Evolutionary conservation across 108 stramenopile species (phyloP), one percentile per base, ranked within the genome.

Genomic region (Cyclotella cryptica): DNA sequence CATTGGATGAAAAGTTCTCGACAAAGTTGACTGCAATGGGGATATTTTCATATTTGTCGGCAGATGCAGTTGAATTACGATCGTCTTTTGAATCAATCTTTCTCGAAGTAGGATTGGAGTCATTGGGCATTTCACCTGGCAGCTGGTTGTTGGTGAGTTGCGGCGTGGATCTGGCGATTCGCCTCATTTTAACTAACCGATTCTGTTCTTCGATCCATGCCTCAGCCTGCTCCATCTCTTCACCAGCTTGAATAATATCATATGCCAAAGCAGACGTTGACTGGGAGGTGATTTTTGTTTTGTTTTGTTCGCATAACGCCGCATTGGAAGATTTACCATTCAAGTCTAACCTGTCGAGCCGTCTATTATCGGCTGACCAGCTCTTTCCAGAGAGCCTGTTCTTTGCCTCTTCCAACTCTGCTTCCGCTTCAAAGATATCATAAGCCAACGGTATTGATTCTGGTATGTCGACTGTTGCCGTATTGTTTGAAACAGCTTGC

Each of bases 201-300:
- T 76, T 76, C 19, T 76, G 75, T 18, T 76, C 75, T 22, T 45
- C 75, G 1, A 58, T 67, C 75, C 75, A 76, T 42, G 65, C 75
- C 7, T 76, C 71, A 8, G 3, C 29, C 28, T 67, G 12, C 47
- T 15, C 35, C 18, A 15, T 10, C 10, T 62, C 41, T 39, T 44
- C 22, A 3, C 24, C 45, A 46, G 41, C 35, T 62, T 62, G n/a
- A 10, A 15, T 21, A 10, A 62, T 62, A n/a, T 62, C 35, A 62
- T 62, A 39, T 14, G 17, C 3, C n/a, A 6, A 30, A 6, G 29
- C 41, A 39, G n/a, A 9, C 47, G 6, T 6, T 35, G 35, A 35
- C 35, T 6, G 35, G 2, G 35, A 35, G 6, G 35, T 35, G 35
- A 2, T 35, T 2, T 35, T 35, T 6, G 35, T 35, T 2, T 5